phyloP scores from a whole-genome alignment of 352 stramenopile genomes.

The Thalassiosira delicatula region DNA sequence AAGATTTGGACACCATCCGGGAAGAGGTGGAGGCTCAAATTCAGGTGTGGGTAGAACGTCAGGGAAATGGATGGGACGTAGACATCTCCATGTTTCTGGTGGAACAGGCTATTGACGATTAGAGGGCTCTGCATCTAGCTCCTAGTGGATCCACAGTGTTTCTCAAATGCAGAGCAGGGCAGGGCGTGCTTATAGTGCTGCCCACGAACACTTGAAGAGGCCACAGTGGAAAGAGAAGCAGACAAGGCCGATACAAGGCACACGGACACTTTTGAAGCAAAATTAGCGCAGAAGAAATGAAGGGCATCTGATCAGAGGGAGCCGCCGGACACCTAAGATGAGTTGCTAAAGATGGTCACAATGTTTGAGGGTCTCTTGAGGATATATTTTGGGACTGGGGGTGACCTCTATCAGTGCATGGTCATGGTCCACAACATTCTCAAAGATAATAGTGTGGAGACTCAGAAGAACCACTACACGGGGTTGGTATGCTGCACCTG shows the following conservation, averaged over 20 bases:
- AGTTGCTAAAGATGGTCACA: constrained; percentile 5
- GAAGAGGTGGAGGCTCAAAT: neutral
- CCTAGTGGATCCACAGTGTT: constrained; percentile 3
- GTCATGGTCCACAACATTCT: neutral
- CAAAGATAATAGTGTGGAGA: neutral
- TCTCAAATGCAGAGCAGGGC: neutral
- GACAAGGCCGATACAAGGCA: neutral
- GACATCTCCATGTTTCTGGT: constrained; percentile 5
- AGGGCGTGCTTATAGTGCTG: neutral
- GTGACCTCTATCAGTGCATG: constrained; percentile 7
- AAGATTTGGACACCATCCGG: neutral
- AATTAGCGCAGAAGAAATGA: neutral
- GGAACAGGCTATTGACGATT: constrained; percentile 2
- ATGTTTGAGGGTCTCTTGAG: constrained; percentile 2
- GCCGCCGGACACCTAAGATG: neutral
- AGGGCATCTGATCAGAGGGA: constrained; percentile 5
- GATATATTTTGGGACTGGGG: too few species aligned
- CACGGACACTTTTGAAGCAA: neutral
- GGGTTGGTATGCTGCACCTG: neutral
- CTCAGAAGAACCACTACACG: neutral
- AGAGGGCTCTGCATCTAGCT: neutral
- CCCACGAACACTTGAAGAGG: neutral
- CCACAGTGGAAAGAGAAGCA: neutral
- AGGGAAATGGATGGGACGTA: neutral
- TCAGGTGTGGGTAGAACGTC: neutral